Percentiles rank a stretch among this genome's conserved stretches.
Evolutionary conservation across 306 rosid species (phyloP).

Genomic region (Boehmeria nivea): DNA sequence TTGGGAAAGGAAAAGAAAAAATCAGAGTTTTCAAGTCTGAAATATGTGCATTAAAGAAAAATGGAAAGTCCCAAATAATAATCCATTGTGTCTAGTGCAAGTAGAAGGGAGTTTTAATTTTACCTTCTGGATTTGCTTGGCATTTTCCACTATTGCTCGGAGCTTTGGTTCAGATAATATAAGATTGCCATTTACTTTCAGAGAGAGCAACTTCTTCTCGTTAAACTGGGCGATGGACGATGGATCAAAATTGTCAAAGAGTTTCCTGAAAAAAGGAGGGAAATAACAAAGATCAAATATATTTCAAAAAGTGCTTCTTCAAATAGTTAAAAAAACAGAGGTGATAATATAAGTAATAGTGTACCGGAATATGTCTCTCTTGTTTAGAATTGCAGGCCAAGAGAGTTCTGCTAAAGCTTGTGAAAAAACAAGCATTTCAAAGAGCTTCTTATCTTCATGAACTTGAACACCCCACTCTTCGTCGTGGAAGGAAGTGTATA

Average conservation of each 20-base stretch:
- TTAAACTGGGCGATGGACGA: constrained; percentile 57
- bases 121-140: constrained; percentile 78
- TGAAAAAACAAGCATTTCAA: constrained; percentile 74
- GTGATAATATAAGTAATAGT: constrained; percentile 9
- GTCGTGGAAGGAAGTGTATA: constrained; percentile 68
- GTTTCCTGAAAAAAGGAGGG: constrained; percentile 44
- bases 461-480: constrained; percentile 92
- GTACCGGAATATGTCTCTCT: constrained; percentile 71
- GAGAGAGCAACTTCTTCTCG: constrained; percentile 54
- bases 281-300: constrained; percentile 15
- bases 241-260: constrained; percentile 65
- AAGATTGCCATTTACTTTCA: constrained; percentile 54
- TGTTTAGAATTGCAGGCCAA: constrained; percentile 70
- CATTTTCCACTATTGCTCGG: constrained; percentile 80
- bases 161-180: constrained; percentile 81
- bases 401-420: constrained; percentile 84
- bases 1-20: background rate
- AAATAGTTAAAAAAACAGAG: background rate
- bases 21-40: no score
- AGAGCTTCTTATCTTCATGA: constrained; percentile 66
- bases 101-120: background rate
- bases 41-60: no score
- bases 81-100: background rate
- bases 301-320: background rate
- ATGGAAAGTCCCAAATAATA: no score